Percentiles rank a stretch among this genome's conserved stretches.
These are phyloP conservation scores for Akanthomyces dipterigenus DNA, from an alignment of 2,329 filamentous ascomycete genomes.

Conservation along the genomic window DNA sequence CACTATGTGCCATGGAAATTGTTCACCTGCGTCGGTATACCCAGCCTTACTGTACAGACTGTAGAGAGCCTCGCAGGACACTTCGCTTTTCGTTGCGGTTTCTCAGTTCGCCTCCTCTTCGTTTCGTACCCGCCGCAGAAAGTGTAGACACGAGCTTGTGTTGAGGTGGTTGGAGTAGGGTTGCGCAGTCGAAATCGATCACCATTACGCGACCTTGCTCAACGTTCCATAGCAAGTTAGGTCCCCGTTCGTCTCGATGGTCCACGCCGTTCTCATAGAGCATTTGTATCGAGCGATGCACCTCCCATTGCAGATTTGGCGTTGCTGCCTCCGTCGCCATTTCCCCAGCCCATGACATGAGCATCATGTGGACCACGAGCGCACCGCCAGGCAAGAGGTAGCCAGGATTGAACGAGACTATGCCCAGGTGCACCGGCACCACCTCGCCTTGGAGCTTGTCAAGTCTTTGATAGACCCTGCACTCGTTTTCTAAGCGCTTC, in stretches of 20 bases:
- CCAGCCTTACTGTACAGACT: too few relatives aligned
- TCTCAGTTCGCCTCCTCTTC: not conserved
- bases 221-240: slow-evolving; percentile 18
- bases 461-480: slow-evolving; percentile 15
- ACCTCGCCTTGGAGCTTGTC: slow-evolving; percentile 17
- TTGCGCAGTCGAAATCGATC: too few relatives aligned
- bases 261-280: slow-evolving; percentile 15
- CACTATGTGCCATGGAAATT: too few relatives aligned
- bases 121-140: not conserved
- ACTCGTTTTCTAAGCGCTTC: slow-evolving; percentile 15
- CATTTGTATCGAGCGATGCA: slow-evolving; percentile 12
- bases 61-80: too few relatives aligned
- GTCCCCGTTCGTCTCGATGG: slow-evolving; percentile 16
- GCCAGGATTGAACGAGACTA: slow-evolving; percentile 7
- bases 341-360: slow-evolving; percentile 20
- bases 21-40: too few relatives aligned
- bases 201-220: slow-evolving; percentile 19
- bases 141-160: slow-evolving; percentile 8
- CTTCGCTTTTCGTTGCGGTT: not conserved
- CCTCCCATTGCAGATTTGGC: slow-evolving; percentile 2
- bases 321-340: not conserved
- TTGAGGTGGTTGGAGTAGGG: not conserved
- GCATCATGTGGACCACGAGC: slow-evolving; percentile 21
- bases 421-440: slow-evolving; percentile 17
- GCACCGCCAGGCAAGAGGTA: slow-evolving; percentile 17